Percentiles rank a stretch among this genome's conserved stretches.
Conservation (phyloP, 331 rosid species). For the Dryas integrifolia region DNA sequence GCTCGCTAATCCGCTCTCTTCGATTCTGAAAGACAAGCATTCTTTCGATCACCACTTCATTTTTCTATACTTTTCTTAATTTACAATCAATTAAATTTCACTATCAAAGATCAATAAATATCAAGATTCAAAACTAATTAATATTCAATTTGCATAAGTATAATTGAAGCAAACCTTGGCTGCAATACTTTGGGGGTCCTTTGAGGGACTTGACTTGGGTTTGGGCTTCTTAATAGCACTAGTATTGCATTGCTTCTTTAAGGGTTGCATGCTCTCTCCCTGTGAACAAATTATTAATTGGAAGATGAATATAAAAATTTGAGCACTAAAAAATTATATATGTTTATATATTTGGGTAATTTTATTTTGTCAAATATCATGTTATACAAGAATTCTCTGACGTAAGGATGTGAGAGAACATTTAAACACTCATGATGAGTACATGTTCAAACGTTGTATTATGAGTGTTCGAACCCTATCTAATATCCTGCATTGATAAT, state of each 20-base stretch:
- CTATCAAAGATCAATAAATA: no score
- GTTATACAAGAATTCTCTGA: no score
- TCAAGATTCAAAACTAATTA: no score
- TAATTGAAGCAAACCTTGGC: constrained; percentile 70
- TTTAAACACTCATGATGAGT: no score
- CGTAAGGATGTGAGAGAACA: no score
- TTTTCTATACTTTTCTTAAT: constrained; percentile 26
- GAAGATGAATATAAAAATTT: no score
- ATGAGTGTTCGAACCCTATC: no score
- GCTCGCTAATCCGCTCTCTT: constrained; percentile 90
- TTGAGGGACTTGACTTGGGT: constrained; percentile 50
- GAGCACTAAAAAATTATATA: not conserved
- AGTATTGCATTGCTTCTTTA: constrained; percentile 57
- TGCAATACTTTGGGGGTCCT: constrained; percentile 86
- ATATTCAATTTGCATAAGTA: constrained; percentile 4
- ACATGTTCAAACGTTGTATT: no score
- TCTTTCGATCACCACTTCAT: constrained; percentile 27
- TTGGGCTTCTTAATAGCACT: constrained; percentile 39
- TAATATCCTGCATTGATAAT: no score
- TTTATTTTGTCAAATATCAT: no score
- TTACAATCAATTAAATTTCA: constrained; percentile 22
- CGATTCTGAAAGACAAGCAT: constrained; percentile 70
- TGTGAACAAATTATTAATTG: constrained; percentile 15
- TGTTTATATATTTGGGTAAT: no score
- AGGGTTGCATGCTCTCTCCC: constrained; percentile 49